These are phyloP conservation scores for Penicillium hesseltinei DNA, from an alignment of 2,329 filamentous ascomycete species.

Conservation along the genomic window DNA sequence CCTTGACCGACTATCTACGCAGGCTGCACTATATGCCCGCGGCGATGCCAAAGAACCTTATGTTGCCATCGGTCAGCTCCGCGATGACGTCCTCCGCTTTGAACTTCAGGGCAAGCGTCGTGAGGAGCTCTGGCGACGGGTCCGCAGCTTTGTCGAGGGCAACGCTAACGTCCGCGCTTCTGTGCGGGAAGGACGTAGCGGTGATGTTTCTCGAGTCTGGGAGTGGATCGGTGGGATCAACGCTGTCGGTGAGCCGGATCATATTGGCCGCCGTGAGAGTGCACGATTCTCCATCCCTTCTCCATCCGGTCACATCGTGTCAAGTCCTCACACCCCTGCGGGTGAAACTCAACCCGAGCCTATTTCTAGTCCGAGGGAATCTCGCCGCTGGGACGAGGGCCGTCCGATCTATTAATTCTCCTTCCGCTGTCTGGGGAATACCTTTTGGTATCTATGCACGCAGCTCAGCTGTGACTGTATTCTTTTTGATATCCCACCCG, in stretches of 20 bases:
- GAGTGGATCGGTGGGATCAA: conserved; percentile 65
- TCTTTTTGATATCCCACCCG: conserved; percentile 11
- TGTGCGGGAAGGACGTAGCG: conserved; percentile 60
- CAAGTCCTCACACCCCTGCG: conserved; percentile 12
- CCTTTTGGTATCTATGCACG: conserved; percentile 13
- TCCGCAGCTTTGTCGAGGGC: conserved; percentile 80
- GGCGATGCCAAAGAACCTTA: conserved; percentile 70
- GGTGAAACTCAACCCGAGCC: conserved; percentile 17
- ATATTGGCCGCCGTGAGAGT: conserved; percentile 26
- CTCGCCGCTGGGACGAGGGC: conserved; percentile 43
- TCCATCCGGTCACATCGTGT: conserved; percentile 21
- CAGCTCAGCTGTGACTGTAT: neutral
- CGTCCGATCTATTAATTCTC: conserved; percentile 41
- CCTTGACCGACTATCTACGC: conserved; percentile 75
- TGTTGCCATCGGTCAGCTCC: conserved; percentile 81
- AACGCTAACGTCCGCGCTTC: conserved; percentile 88
- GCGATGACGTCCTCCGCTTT: conserved; percentile 83
- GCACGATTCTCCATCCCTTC: conserved; percentile 30
- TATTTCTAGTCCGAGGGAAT: conserved; percentile 27
- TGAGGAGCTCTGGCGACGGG: conserved; percentile 79
- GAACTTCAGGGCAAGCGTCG: conserved; percentile 75
- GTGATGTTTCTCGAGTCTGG: conserved; percentile 62
- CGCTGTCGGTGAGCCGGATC: conserved; percentile 49
- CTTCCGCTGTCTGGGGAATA: neutral
- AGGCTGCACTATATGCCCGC: conserved; percentile 74